These are phyloP conservation scores for Ophiobolus disseminans DNA, from an alignment of 2,329 filamentous ascomycete species.

Conservation along the genomic window DNA sequence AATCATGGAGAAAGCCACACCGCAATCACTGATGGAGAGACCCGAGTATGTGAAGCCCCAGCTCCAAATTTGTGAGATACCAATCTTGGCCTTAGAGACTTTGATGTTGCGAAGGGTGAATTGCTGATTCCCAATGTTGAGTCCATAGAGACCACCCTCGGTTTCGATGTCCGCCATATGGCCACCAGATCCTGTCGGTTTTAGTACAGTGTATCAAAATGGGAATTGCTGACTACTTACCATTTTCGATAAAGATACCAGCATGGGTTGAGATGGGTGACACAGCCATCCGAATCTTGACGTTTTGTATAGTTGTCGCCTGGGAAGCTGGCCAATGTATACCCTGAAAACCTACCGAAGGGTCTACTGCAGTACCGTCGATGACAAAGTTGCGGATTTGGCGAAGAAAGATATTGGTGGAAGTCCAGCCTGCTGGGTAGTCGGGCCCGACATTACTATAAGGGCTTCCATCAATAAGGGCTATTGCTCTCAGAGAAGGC, in stretches of 20 bases:
- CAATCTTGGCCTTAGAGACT: slow-evolving; percentile 60
- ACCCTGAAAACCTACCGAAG: slow-evolving; percentile 54
- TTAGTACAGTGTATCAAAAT: slow-evolving; percentile 6
- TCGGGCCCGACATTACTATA: slow-evolving; percentile 47
- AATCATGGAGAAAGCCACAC: slow-evolving; percentile 61
- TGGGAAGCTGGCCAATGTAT: slow-evolving; percentile 59
- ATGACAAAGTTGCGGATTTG: slow-evolving; percentile 70
- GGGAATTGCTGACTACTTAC: slow-evolving; percentile 16
- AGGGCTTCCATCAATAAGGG: slow-evolving; percentile 66
- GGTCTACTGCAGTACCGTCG: slow-evolving; percentile 63
- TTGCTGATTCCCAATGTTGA: slow-evolving; percentile 58
- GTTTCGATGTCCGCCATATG: slow-evolving; percentile 57
- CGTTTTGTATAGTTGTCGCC: slow-evolving; percentile 56
- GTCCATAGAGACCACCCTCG: slow-evolving; percentile 52
- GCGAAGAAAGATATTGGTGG: slow-evolving; percentile 69
- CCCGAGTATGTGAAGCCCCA: slow-evolving; percentile 66
- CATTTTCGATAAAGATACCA: slow-evolving; percentile 57
- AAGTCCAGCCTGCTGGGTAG: too few relatives aligned
- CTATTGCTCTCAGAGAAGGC: slow-evolving; percentile 60
- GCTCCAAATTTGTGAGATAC: slow-evolving; percentile 66
- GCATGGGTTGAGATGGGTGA: slow-evolving; percentile 55
- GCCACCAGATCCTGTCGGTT: slow-evolving; percentile 49
- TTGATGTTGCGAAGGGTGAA: slow-evolving; percentile 66
- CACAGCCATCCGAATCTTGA: slow-evolving; percentile 53
- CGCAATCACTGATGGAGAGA: slow-evolving; percentile 61